A percentile compares a stretch with the other conserved stretches of the same genome.
Conservation (phyloP, 2,329 filamentous ascomycete species). For the Neonectria hederae region DNA sequence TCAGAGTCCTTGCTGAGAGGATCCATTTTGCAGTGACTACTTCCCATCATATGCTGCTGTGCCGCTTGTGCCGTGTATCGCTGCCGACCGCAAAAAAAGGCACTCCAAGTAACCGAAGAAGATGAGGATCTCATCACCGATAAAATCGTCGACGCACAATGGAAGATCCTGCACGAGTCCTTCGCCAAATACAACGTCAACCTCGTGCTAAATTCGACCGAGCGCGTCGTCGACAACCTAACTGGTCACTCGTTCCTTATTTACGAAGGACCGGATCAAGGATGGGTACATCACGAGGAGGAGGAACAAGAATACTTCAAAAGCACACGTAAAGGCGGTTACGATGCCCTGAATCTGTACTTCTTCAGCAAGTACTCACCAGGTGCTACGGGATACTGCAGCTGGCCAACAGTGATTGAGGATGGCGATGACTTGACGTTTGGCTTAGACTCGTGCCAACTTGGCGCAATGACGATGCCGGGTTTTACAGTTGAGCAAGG, state of each 20-base stretch:
- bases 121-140: slow-evolving; percentile 29
- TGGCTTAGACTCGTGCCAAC: slow-evolving; percentile 50
- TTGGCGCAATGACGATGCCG: slow-evolving; percentile 26
- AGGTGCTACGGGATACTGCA: slow-evolving; percentile 23
- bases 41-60: slow-evolving; percentile 60
- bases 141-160: slow-evolving; percentile 30
- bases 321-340: slow-evolving; percentile 49
- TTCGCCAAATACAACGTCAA: slow-evolving; percentile 38
- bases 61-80: slow-evolving; percentile 53
- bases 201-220: slow-evolving; percentile 37
- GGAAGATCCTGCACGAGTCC: slow-evolving; percentile 29
- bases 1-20: slow-evolving; percentile 46
- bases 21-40: slow-evolving; percentile 57
- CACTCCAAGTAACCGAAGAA: slow-evolving; percentile 56
- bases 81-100: slow-evolving; percentile 57
- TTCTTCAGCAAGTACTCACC: slow-evolving; percentile 32
- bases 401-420: slow-evolving; percentile 15
- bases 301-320: slow-evolving; percentile 46
- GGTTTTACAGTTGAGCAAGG: slow-evolving; percentile 33
- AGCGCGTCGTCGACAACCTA: slow-evolving; percentile 36
- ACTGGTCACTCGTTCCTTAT: slow-evolving; percentile 35
- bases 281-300: slow-evolving; percentile 45
- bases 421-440: slow-evolving; percentile 33
- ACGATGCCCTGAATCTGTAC: slow-evolving; percentile 45
- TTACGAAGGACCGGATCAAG: slow-evolving; percentile 32